These are phyloP conservation scores for Candida sphagnicola DNA, from an alignment of 805 yeast species.

Conservation along the genomic window DNA sequence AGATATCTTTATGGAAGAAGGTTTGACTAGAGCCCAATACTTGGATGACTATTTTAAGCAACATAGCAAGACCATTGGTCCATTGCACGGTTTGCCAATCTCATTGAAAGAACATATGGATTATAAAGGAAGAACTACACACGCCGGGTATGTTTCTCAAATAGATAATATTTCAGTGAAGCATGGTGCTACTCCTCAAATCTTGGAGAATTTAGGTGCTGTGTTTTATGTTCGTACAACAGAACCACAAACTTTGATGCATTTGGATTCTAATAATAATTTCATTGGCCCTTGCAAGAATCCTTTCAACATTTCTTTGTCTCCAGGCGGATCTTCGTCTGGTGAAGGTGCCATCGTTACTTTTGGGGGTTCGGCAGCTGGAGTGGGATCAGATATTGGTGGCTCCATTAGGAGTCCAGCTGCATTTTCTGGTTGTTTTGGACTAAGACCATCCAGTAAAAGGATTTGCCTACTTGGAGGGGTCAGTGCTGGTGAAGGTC, in stretches of 20 bases:
- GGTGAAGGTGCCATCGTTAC: conserved; percentile 43
- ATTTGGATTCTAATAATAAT: conserved; percentile 39
- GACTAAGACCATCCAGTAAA: conserved; percentile 39
- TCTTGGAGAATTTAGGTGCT: conserved; percentile 38
- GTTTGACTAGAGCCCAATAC: conserved; percentile 50
- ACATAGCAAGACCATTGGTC: conserved; percentile 51
- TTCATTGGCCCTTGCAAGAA: conserved; percentile 33
- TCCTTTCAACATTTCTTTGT: conserved; percentile 34
- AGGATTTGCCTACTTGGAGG: conserved; percentile 38
- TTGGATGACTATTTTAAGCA: conserved; percentile 48
- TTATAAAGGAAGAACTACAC: conserved; percentile 30
- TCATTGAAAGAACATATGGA: conserved; percentile 52
- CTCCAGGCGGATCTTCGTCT: conserved; percentile 42
- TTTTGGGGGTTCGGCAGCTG: conserved; percentile 38
- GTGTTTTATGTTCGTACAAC: conserved; percentile 42
- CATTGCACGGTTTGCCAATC: conserved; percentile 65
- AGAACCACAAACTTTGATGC: conserved; percentile 45
- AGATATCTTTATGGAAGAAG: conserved; percentile 52
- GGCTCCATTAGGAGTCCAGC: conserved; percentile 43
- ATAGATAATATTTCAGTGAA: conserved; percentile 25
- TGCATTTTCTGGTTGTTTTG: conserved; percentile 37
- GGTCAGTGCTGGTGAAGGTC: conserved; percentile 56
- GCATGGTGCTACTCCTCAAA: conserved; percentile 27
- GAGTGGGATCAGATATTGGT: conserved; percentile 42
- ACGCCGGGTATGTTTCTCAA: conserved; percentile 37